Base-by-base conservation (phyloP, 1,284 basidiomycete genomes). In the Mycena sp. region DNA sequence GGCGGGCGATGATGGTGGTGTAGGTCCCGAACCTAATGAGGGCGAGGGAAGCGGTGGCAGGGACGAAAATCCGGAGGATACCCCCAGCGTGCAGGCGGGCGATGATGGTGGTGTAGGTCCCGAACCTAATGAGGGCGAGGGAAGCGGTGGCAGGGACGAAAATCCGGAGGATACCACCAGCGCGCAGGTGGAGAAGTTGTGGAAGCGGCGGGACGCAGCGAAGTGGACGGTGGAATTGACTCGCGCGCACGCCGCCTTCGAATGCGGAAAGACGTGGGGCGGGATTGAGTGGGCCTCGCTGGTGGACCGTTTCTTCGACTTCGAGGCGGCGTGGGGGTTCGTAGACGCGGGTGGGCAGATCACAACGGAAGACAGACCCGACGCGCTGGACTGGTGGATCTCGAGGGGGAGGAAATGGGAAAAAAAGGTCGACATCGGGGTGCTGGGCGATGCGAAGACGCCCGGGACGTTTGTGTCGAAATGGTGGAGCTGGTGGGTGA, bases 281-380 rank as follows among this genome's bases (percentile, higher is more conserved):
- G 61, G 62, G 18, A 41, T 54, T 6, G 54, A 56, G n/a, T 65
- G 64, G 54, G 64, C 54, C 10, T n/a, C 8, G 14, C 41, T n/a
- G 16, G 64, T 57, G 8, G 54, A 30, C 3, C 13, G 13, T 11
- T 65, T 56, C 39, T 48, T 57, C 25, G 54, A 65, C 55, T 65
- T 65, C 54, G 64, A 66, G 65, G 41, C 22, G 14, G 22, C 14
- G 20, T 66, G 25, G 5, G 55, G 65, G 4, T 66, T 30, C 30
- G 30, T 30, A 30, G 30, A 30, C 30, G 30, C 30, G 30, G 30
- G 30, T 30, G 30, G 30, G 30, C 30, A 30, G 30, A 4, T 30
- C 30, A 30, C 30, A 4, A 30, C 30, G 30, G 30, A 30, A 30
- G 30, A 30, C 30, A 30, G 30, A 30, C 30, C 30, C 30, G 30